These are phyloP conservation scores for Aspergillus biplanus DNA, from an alignment of 495 filamentous ascomycete species.

Conservation along the genomic window DNA sequence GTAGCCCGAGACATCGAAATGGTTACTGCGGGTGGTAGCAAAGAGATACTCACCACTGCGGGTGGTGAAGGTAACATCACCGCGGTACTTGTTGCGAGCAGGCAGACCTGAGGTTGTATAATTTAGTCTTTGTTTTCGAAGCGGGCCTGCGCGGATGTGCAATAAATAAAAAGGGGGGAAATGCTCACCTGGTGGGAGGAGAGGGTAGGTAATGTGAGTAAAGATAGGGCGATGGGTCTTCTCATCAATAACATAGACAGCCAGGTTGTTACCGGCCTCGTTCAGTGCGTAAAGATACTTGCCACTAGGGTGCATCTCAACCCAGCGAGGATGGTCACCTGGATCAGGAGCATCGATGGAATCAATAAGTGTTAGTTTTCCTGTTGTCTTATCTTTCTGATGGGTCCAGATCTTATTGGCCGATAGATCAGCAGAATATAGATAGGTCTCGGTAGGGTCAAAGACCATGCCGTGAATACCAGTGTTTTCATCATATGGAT, in stretches of 20 bases:
- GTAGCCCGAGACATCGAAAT: slow-evolving; percentile 75
- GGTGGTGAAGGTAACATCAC: slow-evolving; percentile 74
- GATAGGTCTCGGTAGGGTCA: slow-evolving; percentile 78
- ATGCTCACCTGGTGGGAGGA: slow-evolving; percentile 69
- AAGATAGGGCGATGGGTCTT: slow-evolving; percentile 78
- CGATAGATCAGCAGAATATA: slow-evolving; percentile 83
- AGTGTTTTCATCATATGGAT: slow-evolving; percentile 70
- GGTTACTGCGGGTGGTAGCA: slow-evolving; percentile 78
- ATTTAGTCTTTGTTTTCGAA: slow-evolving; percentile 59
- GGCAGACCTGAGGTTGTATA: slow-evolving; percentile 45
- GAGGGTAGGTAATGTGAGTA: slow-evolving; percentile 73
- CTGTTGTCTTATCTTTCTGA: slow-evolving; percentile 65
- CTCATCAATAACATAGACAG: slow-evolving; percentile 78
- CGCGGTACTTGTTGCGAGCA: slow-evolving; percentile 64
- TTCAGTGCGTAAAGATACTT: slow-evolving; percentile 82
- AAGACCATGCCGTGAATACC: slow-evolving; percentile 91
- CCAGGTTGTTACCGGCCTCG: slow-evolving; percentile 81
- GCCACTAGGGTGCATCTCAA: slow-evolving; percentile 74
- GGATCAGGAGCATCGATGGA: slow-evolving; percentile 69
- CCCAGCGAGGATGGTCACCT: slow-evolving; percentile 81
- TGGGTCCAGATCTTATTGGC: slow-evolving; percentile 89
- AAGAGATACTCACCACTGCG: slow-evolving; percentile 71
- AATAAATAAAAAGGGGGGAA: not conserved
- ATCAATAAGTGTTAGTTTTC: slow-evolving; percentile 67
- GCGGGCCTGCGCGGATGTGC: not conserved